Base-by-base conservation (phyloP, 257 asterid species). In the Lithospermum erythrorhizon region DNA sequence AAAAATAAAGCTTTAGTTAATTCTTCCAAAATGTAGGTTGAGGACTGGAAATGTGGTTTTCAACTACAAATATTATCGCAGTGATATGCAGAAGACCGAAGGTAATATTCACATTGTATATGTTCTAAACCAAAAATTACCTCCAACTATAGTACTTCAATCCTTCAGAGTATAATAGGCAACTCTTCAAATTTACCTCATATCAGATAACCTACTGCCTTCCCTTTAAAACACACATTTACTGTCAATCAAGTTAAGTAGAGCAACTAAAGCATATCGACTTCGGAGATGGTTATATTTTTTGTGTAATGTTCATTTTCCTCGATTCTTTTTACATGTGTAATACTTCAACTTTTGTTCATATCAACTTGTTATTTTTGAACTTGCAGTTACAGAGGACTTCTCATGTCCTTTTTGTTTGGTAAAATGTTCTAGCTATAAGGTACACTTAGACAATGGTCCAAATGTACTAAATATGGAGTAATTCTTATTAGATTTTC, bases 341-440 rank as follows among this genome's bases (percentile, higher is more conserved):
- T 21, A 22, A 13, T 53, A 53, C 57, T 53, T 53, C 21, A 19
- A n/a, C 15, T 19, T 52, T 18, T 20, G 15, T 27, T 53, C 6
- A 20, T 7, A 13, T 41, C 2, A 57, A 73, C 75, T 69, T 82
- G 65, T 73, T 65, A 41, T 76, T 13, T 41, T 54, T 68, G 61
- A 53, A 35, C 65, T 67, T 72, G 75, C 96, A 93, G 99, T 93
- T 74, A 93, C 97, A 16, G 99, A 93, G 75, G 97, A 93, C 79
- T 93, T 93, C 71, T 57, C 99, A 10, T 93, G 99, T 87, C 90
- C 99, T 72, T 87, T 93, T 80, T 93, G 99, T 80, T 87, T 93
- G 91, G 94, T 85, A 63, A 89, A 81, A 78, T 89, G 99, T 74
- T 95, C 87, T 65, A 87, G 94, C 84, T 89, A 77, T 69, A 87